Percentiles rank a stretch among this genome's conserved stretches.
These are phyloP conservation scores for Calonectria honghensis DNA, from an alignment of 2,329 filamentous ascomycete species.

Conservation along the genomic window DNA sequence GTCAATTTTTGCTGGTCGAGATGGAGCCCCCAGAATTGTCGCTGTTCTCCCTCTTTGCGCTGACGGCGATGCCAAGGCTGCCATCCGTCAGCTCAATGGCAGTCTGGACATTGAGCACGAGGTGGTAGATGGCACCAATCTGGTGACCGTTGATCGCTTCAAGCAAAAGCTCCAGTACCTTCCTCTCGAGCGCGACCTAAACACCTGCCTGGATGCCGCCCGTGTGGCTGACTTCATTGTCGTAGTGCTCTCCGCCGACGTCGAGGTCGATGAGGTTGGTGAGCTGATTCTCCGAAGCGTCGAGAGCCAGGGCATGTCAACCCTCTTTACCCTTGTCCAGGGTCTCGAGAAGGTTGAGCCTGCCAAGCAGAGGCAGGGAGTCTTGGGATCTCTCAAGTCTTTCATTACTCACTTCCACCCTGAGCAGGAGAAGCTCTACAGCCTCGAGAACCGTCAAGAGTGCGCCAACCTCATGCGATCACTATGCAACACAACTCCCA, in stretches of 20 bases:
- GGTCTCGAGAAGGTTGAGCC: conserved; percentile 86
- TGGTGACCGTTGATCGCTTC: conserved; percentile 89
- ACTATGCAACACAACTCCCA: conserved; percentile 92
- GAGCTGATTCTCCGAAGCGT: conserved; percentile 90
- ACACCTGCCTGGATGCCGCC: conserved; percentile 88
- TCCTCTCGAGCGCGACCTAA: conserved; percentile 82
- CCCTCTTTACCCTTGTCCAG: conserved; percentile 89
- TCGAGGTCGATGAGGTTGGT: conserved; percentile 89
- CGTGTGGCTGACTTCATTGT: conserved; percentile 94
- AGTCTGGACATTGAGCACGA: conserved; percentile 87
- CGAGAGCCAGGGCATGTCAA: conserved; percentile 95
- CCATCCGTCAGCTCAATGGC: conserved; percentile 82
- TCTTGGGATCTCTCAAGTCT: conserved; percentile 89
- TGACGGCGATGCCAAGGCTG: conserved; percentile 80
- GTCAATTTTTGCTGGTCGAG: conserved; percentile 88
- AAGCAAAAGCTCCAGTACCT: conserved; percentile 96
- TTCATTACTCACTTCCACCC: conserved; percentile 97
- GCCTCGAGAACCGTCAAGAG: conserved; percentile 90
- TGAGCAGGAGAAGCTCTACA: conserved; percentile 92
- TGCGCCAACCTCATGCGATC: conserved; percentile 93
- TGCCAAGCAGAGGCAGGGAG: conserved; percentile 84
- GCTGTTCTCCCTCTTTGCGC: conserved; percentile 89
- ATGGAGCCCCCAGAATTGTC: conserved; percentile 91
- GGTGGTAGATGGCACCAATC: conserved; percentile 74
- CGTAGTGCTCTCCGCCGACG: conserved; percentile 86